Evolutionary conservation across 768 basidiomycete genomes (phyloP).

Genomic region (Pleurotus citrinopileatus): DNA sequence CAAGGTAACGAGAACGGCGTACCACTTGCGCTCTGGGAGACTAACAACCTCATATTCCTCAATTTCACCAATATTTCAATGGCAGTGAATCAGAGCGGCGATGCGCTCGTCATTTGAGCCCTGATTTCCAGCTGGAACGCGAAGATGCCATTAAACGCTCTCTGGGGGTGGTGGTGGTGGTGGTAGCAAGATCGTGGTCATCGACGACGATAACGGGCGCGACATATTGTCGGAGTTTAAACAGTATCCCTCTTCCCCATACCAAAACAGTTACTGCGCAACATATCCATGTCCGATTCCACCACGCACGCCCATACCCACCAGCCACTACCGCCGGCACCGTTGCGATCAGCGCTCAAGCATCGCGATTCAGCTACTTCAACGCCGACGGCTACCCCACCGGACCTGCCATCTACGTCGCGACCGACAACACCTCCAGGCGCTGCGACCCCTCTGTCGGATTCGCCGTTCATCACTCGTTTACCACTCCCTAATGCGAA

Average conservation of each 20-base stretch:
- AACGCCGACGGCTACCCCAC: neutral
- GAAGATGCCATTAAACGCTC: no score
- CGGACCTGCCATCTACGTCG: neutral
- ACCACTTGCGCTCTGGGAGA: no score
- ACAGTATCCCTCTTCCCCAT: conserved; percentile 18
- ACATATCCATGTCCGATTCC: neutral
- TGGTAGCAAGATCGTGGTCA: no score
- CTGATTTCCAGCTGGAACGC: no score
- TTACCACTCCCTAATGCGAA: neutral
- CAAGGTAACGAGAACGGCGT: no score
- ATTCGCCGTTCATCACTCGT: conserved; percentile 11
- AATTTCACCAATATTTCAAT: no score
- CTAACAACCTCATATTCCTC: no score
- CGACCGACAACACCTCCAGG: conserved; percentile 13
- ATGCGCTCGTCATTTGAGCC: no score
- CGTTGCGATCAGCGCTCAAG: conserved; percentile 16
- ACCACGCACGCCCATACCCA: conserved; percentile 12
- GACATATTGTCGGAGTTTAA: conserved; percentile 16
- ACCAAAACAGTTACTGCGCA: neutral
- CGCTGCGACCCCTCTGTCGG: conserved; percentile 13
- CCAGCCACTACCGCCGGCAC: conserved; percentile 14
- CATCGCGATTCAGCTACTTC: conserved; percentile 13
- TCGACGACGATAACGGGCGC: conserved; percentile 18
- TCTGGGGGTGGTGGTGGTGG: no score
- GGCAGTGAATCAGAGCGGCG: no score